phyloP scores from a whole-genome alignment of 805 yeast genomes.

The Lachancea waltii region DNA sequence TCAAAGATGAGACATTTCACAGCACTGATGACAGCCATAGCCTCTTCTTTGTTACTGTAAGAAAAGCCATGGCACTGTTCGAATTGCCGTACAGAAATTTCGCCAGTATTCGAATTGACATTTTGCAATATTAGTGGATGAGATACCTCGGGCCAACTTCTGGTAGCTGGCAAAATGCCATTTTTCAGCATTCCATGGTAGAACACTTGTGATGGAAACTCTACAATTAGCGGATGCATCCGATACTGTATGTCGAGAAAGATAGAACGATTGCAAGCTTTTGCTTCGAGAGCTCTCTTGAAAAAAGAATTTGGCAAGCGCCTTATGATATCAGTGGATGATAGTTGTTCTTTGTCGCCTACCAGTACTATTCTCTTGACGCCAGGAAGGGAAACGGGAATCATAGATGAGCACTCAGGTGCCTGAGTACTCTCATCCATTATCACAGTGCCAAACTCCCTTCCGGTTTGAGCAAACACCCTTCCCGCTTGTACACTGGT shows the following conservation, averaged over 20 bases:
- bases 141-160: too few relatives aligned
- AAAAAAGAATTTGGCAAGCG: slow-evolving; percentile 51
- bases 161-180: slow-evolving; percentile 46
- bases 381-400: slow-evolving; percentile 55
- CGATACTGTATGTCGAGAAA: slow-evolving; percentile 50
- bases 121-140: too few relatives aligned
- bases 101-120: too few relatives aligned
- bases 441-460: slow-evolving; percentile 48
- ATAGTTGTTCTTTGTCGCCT: slow-evolving; percentile 61
- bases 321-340: slow-evolving; percentile 55
- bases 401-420: slow-evolving; percentile 55
- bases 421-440: slow-evolving; percentile 69
- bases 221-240: slow-evolving; percentile 51
- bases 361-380: slow-evolving; percentile 54
- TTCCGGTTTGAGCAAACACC: slow-evolving; percentile 42
- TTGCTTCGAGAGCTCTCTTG: slow-evolving; percentile 50
- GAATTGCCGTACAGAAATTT: too few relatives aligned
- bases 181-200: slow-evolving; percentile 40
- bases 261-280: slow-evolving; percentile 46
- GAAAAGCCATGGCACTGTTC: too few relatives aligned
- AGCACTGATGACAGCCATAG: slow-evolving; percentile 36
- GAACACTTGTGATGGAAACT: slow-evolving; percentile 42
- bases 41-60: slow-evolving; percentile 46
- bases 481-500: slow-evolving; percentile 62
- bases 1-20: slow-evolving; percentile 42